Evolutionary conservation across 345 rosid genomes (phyloP).

Genomic region (Psidium friedrichsthalianum): DNA sequence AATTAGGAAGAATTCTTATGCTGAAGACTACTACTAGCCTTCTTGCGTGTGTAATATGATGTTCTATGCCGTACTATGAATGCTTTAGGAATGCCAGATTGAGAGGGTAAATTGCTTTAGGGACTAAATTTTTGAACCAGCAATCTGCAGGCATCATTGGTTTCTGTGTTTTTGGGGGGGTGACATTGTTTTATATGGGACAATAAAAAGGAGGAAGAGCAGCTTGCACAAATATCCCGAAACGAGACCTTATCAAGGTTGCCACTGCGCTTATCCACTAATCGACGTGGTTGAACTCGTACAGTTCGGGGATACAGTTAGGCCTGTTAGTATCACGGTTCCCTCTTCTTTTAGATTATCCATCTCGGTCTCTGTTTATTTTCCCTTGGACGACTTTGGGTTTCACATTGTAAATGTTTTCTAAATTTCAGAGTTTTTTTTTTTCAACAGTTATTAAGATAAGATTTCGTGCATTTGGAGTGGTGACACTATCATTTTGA

Average conservation of each 20-base stretch:
- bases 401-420: not conserved
- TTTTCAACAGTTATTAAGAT: not conserved
- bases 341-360: not conserved
- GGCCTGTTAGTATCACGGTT: slow-evolving; percentile 57
- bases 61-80: not conserved
- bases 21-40: not conserved
- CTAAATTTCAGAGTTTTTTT: not conserved
- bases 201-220: slow-evolving; percentile 95
- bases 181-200: slow-evolving; percentile 78
- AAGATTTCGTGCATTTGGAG: not conserved
- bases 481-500: not conserved
- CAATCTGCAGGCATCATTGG: slow-evolving; percentile 69
- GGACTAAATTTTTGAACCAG: slow-evolving; percentile 63
- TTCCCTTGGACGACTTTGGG: not conserved
- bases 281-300: slow-evolving; percentile 89
- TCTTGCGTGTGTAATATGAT: not conserved
- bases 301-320: slow-evolving; percentile 82
- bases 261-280: slow-evolving; percentile 85
- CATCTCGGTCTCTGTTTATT: not conserved
- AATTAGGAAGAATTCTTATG: not conserved
- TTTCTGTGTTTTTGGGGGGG: too few species aligned
- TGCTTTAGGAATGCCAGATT: not conserved
- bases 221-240: slow-evolving; percentile 77
- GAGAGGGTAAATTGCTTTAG: not conserved
- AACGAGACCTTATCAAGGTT: slow-evolving; percentile 88